Base-by-base conservation (phyloP, 768 basidiomycete species). In the Sarcodon sp. region DNA sequence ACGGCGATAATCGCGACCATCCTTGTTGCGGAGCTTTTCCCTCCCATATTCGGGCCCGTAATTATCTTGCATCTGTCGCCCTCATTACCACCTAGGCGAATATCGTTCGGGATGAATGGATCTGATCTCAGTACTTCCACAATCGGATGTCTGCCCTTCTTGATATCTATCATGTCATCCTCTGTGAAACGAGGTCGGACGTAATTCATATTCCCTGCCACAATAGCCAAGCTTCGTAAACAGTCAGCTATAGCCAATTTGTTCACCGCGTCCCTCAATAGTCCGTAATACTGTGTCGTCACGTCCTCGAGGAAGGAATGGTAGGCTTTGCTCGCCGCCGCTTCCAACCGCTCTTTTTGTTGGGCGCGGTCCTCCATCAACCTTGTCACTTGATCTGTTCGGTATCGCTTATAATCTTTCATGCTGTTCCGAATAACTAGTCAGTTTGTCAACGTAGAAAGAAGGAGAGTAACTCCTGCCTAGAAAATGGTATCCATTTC, bases 61-160 rank as follows among this genome's bases (percentile, higher is more conserved):
- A 90, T 83, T 43, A 88, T 75, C 61, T 82, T 80, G 58, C 68
- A 77, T 38, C 74, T 64, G 3, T 77, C 62, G 15, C 64, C 59
- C 11, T 59, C 69, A 9, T 13, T 7, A 13, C 67, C 72, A 7
- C 83, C 83, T 59, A 96, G 77, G 1, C 63, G 56, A 13, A 94
- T 62, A 10, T 79, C 75, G 60, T 96, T 97, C 3, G 90, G 83
- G 1, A 97, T 82, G 63, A 89, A 94, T 2, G 91, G 88, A 51
- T 87, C 79, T 1, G 80, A 66, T 35, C 79, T 69, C 16, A 92
- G 64, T 7, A 73, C 73, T 61, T 96, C 93, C 12, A 93, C 78
- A 78, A 98, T 90, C 0, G 94, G 94, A 67, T 99, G 94, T 9
- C 91, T 74, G 0, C 89, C 93, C n/a, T 82, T 77, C 9, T 72